Base-by-base conservation (phyloP, 2,329 filamentous ascomycete species). In the Sporothrix brunneoviolacea region DNA sequence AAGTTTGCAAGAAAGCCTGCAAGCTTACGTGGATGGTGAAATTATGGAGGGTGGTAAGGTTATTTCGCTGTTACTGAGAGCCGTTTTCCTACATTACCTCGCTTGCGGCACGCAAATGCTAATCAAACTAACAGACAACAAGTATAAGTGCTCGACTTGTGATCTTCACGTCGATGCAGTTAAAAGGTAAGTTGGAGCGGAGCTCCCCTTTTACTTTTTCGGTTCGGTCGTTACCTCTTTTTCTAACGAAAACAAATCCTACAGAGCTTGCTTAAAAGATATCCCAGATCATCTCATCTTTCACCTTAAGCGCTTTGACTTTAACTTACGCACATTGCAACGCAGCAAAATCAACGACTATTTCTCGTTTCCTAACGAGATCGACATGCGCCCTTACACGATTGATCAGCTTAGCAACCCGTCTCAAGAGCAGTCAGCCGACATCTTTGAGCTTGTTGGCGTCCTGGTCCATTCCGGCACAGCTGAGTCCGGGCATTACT, bases 11-110 rank as follows among this genome's bases (percentile, higher is more conserved):
- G 90, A 96, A 58, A 97, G 93, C 62, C 73, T 98, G 13, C 83
- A 90, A 59, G 89, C 91, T n/a, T 97, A 95, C 64, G 90, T 97
- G 12, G 88, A 94, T 63, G 93, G 93, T 4, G 93, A 98, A 67
- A 83, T 93, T 32, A 91, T 98, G 86, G 89, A 95, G 73, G 93
- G 94, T 57, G 83, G 83, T 80, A 64, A 60, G 75, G 65, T n/a
- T n/a, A n/a, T n/a, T n/a, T n/a, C n/a, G n/a, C n/a, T n/a, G n/a
- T n/a, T n/a, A 18, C 10, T 10, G 7, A 6, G 21, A 5, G 19
- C 15, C 13, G 18, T 13, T 15, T 16, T 40, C 8, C 16, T 27
- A 2, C 22, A 4, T 28, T 30, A 30, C 18, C 18, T 32, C 18
- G 10, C 4, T 13, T 21, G 10, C 24, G 24, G 19, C 3, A 40